Conservation (phyloP, 176 grass and related monocot genomes). For the Carex cristatella region DNA sequence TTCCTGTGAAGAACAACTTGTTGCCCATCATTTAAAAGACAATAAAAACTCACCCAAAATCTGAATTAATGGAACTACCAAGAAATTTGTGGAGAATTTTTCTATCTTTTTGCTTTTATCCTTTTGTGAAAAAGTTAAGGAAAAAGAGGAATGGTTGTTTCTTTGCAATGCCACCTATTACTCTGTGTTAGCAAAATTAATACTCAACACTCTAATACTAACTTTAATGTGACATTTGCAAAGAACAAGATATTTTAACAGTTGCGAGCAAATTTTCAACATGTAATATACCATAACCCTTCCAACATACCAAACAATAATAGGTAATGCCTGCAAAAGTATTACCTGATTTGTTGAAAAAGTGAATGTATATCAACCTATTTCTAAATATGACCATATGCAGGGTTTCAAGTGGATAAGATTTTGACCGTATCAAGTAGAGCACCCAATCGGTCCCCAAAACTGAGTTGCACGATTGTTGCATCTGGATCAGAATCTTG, state of each 20-base stretch:
- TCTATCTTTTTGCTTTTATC: background rate
- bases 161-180: background rate
- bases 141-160: background rate
- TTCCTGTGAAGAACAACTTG: background rate
- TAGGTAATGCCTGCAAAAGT: background rate
- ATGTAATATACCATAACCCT: background rate
- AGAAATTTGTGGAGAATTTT: background rate
- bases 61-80: background rate
- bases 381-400: background rate
- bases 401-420: background rate
- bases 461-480: conserved; percentile 89
- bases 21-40: background rate
- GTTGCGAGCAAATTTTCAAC: background rate
- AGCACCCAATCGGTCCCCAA: conserved; percentile 84
- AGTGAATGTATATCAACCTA: background rate
- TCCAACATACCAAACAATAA: background rate
- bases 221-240: background rate
- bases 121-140: background rate
- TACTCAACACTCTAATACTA: background rate
- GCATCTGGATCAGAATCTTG: conserved; percentile 85
- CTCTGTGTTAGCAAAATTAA: background rate
- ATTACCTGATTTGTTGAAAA: background rate
- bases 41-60: background rate
- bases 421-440: conserved; percentile 75
- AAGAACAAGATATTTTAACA: background rate